phyloP scores from a whole-genome alignment of 345 rosid genomes.

The Salix purpurea region DNA sequence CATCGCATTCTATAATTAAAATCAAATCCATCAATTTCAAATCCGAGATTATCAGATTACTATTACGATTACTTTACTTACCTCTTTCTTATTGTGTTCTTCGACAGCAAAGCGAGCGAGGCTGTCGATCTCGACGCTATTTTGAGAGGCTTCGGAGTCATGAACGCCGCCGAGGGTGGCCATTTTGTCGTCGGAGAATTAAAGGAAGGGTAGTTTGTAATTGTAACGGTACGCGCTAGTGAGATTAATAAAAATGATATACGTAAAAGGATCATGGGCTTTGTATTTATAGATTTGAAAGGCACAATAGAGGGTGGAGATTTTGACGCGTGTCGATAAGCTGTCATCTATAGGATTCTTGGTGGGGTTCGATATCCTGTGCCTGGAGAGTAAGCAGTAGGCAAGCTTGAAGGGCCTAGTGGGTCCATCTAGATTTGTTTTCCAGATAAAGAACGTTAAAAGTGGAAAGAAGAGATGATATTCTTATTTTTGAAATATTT shows the following conservation, averaged over 20 bases:
- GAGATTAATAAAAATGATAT: too few relatives aligned
- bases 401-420: too few relatives aligned
- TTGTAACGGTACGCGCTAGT: neutral
- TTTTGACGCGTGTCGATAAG: conserved; percentile 1
- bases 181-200: conserved; percentile 38
- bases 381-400: neutral
- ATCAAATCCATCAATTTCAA: neutral
- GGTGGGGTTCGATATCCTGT: neutral
- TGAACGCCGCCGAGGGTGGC: conserved; percentile 62
- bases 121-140: conserved; percentile 57
- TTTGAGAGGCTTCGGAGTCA: conserved; percentile 48
- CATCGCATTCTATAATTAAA: conserved; percentile 50
- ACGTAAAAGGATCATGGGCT: neutral
- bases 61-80: neutral
- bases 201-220: neutral
- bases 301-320: neutral
- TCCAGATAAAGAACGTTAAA: neutral
- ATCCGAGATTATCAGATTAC: neutral
- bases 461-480: too few relatives aligned
- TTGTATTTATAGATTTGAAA: neutral
- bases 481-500: too few relatives aligned
- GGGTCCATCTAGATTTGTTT: neutral
- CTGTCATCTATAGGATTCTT: neutral
- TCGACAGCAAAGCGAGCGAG: conserved; percentile 91
- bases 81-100: conserved; percentile 90